A percentile compares a stretch with the other conserved stretches of the same genome.
phyloP scores from a whole-genome alignment of 202 grass and related monocot species.

The Panicum hallii region DNA sequence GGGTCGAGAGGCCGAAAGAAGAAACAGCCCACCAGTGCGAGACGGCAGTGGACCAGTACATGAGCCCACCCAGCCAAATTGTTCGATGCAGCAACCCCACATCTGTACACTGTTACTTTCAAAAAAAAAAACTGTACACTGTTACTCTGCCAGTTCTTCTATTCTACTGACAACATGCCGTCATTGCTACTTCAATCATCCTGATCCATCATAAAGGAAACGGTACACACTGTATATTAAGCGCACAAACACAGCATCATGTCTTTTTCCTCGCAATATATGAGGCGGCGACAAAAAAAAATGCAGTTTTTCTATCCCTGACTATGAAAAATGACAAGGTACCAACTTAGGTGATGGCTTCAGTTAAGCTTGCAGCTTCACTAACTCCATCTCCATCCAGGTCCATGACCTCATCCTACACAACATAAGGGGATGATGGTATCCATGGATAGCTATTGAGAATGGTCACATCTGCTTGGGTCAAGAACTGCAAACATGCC shows the following conservation, averaged over 20 bases:
- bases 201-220: not conserved
- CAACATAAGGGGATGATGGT: too few relatives aligned
- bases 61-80: not conserved
- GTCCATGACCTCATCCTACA: not conserved
- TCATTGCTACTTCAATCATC: constrained; percentile 6
- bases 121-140: not conserved
- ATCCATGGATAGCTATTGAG: too few relatives aligned
- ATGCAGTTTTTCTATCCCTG: not conserved
- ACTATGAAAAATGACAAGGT: constrained; percentile 23
- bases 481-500: not conserved
- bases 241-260: not conserved
- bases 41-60: not conserved
- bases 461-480: too few relatives aligned
- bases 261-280: constrained; percentile 11
- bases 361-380: not conserved
- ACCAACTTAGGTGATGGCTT: constrained; percentile 7
- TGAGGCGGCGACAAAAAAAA: constrained; percentile 1
- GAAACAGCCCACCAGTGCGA: not conserved
- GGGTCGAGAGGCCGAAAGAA: not conserved
- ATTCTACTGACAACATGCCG: not conserved
- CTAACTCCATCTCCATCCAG: not conserved
- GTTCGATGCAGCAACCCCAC: not conserved
- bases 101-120: not conserved
- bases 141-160: too few relatives aligned
- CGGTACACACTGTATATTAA: not conserved